Percentiles rank a stretch among this genome's conserved stretches.
Evolutionary conservation across 1,139 yeast species (phyloP).

Genomic region (Sugiyamaella grinbergsii): DNA sequence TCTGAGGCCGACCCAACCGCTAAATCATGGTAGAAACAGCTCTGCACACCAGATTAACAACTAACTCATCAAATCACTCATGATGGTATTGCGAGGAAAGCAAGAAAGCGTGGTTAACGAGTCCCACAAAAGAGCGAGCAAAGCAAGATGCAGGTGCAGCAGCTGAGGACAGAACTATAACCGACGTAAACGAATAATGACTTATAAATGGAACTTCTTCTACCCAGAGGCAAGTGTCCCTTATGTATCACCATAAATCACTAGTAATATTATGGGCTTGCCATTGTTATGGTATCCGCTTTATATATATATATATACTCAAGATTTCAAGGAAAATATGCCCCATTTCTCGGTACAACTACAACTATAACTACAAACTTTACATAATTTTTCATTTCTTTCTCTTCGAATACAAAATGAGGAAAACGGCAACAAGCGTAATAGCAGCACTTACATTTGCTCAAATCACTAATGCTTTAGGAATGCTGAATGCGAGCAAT

Average conservation of each 20-base stretch:
- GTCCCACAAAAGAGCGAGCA: no score
- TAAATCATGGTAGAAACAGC: no score
- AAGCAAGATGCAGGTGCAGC: no score
- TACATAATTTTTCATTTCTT: not conserved
- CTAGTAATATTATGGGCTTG: not conserved
- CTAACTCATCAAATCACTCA: no score
- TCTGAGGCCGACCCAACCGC: no score
- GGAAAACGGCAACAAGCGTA: not conserved
- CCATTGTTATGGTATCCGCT: not conserved
- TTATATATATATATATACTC: not conserved
- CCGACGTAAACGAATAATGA: not conserved
- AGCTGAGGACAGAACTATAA: no score
- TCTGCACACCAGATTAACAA: no score
- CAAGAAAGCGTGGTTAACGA: no score
- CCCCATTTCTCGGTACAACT: not conserved
- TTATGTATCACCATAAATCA: not conserved
- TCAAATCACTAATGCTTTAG: not conserved
- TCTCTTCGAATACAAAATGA: no score
- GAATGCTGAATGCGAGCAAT: slow-evolving; percentile 1
- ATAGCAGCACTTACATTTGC: slow-evolving; percentile 8
- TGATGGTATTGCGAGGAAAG: no score
- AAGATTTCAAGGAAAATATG: not conserved
- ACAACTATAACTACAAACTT: not conserved
- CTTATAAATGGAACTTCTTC: no score
- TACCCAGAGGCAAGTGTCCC: no score